These are phyloP conservation scores for Phlyctochytrium planicorne DNA, from an alignment of 192 early-diverging fungal species.

Conservation along the genomic window DNA sequence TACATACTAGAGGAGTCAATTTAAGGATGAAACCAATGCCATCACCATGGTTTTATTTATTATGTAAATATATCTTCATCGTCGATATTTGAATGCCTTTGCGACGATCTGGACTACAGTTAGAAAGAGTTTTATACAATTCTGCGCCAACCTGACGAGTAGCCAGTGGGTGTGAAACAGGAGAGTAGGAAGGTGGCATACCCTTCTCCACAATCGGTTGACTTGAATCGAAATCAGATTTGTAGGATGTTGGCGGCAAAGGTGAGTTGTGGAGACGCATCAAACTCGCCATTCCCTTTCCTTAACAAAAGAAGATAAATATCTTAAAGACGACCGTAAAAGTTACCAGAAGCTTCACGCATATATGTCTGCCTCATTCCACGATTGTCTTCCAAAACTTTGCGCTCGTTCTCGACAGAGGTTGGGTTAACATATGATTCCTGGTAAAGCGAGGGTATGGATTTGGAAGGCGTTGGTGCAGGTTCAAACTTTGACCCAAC, in stretches of 20 bases:
- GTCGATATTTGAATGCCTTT: conserved; percentile 30
- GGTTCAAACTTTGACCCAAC: no score
- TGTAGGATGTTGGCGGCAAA: conserved; percentile 12
- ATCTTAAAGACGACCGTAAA: background rate
- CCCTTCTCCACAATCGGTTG: conserved; percentile 17
- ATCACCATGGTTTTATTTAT: no score
- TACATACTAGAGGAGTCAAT: no score
- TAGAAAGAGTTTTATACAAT: background rate
- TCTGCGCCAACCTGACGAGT: conserved; percentile 23
- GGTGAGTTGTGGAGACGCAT: conserved; percentile 19
- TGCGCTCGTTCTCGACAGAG: conserved; percentile 4
- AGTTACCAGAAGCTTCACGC: conserved; percentile 3
- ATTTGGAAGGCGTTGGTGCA: background rate
- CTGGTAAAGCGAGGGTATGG: conserved; percentile 18
- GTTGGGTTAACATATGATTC: conserved; percentile 20
- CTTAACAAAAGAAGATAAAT: background rate
- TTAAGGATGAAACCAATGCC: no score
- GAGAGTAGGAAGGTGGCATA: conserved; percentile 18
- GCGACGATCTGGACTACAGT: conserved; percentile 19
- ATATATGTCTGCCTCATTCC: conserved; percentile 17
- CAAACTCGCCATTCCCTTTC: conserved; percentile 16
- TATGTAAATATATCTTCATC: conserved; percentile 20
- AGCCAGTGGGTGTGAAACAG: conserved; percentile 12
- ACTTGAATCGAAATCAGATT: conserved; percentile 10
- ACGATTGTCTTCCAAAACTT: conserved; percentile 21